A percentile compares a stretch with the other conserved stretches of the same genome.
Conservation (phyloP, 441 rosid species). For the Jatropha multifida region DNA sequence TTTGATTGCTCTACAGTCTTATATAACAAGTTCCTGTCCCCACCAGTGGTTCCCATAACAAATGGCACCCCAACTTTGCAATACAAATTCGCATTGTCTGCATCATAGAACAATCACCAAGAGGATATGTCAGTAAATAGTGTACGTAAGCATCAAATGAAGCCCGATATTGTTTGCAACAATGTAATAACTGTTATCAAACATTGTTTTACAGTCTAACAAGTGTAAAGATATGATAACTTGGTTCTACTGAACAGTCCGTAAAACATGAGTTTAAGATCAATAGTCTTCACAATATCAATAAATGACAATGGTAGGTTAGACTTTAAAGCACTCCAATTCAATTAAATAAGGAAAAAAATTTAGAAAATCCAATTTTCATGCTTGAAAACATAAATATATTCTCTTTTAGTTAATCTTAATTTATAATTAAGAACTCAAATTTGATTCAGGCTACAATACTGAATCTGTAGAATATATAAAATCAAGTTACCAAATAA, state of each 20-base stretch:
- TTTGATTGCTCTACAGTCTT: conserved; percentile 60
- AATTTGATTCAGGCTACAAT: neutral
- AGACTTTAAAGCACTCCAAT: neutral
- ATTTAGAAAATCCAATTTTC: neutral
- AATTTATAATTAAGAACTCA: neutral
- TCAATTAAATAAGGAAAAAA: neutral
- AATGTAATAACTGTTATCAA: neutral
- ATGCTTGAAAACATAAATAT: neutral
- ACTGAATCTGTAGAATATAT: neutral
- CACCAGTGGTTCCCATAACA: conserved; percentile 94
- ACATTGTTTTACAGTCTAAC: neutral
- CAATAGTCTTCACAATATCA: neutral
- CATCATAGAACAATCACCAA: conserved; percentile 2
- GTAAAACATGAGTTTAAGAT: neutral
- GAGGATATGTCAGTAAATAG: neutral
- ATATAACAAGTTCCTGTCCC: conserved; percentile 56
- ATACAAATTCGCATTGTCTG: conserved; percentile 75
- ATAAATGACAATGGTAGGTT: neutral
- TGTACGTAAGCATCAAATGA: neutral
- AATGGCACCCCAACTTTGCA: conserved; percentile 85
- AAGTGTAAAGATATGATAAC: neutral
- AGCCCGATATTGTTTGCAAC: neutral
- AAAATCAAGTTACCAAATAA: neutral
- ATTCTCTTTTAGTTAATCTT: neutral
- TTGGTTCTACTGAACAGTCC: neutral